Evolutionary conservation across 441 rosid species (phyloP).

Genomic region (Omphalea diandra): DNA sequence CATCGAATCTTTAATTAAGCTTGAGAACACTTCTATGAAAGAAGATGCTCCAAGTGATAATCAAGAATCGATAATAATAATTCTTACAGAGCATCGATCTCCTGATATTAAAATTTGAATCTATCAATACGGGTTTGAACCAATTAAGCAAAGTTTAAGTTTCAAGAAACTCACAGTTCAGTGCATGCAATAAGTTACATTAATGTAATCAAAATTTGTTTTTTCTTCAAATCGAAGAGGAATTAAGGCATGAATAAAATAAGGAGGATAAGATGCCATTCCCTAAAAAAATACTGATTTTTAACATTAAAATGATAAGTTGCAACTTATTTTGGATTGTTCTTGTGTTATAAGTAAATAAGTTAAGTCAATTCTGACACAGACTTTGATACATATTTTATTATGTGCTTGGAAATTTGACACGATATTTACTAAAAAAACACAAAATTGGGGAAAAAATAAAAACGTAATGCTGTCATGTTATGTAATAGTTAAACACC

Average conservation of each 20-base stretch:
- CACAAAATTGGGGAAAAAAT: background rate
- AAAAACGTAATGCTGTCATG: background rate
- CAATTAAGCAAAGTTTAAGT: too few relatives aligned
- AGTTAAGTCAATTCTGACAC: background rate
- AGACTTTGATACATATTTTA: background rate
- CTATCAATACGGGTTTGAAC: too few relatives aligned
- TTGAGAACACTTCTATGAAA: too few relatives aligned
- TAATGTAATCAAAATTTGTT: background rate
- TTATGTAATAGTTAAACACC: background rate
- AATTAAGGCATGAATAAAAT: background rate
- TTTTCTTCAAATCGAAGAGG: background rate
- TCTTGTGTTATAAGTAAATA: background rate
- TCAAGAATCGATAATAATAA: too few relatives aligned
- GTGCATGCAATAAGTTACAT: background rate
- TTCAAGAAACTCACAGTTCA: too few relatives aligned
- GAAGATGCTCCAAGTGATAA: too few relatives aligned
- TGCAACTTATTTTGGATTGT: too few relatives aligned
- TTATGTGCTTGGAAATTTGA: background rate
- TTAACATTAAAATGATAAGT: too few relatives aligned
- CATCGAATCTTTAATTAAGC: too few relatives aligned
- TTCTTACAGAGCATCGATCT: too few relatives aligned
- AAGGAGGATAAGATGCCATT: background rate
- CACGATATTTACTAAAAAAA: background rate
- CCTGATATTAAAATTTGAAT: too few relatives aligned
- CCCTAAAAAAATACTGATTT: too few relatives aligned